Conservation (phyloP, 768 basidiomycete genomes). For the Suillus cothurnatus region DNA sequence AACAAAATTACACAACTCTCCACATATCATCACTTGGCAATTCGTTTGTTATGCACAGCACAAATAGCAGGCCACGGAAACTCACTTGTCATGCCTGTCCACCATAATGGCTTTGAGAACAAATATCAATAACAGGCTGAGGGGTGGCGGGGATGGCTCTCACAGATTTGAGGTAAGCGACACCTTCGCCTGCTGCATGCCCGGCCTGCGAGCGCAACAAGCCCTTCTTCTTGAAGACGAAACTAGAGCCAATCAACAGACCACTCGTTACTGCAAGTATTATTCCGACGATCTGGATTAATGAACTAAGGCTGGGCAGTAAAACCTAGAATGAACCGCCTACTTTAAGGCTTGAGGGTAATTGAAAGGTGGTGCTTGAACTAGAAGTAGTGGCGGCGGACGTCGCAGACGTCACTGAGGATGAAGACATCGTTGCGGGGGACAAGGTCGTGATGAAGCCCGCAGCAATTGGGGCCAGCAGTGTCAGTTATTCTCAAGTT, state of each 20-base stretch:
- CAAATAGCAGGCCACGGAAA: conserved; percentile 13
- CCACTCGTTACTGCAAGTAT: conserved; percentile 79
- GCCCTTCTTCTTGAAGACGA: conserved; percentile 99
- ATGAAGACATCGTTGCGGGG: conserved; percentile 31
- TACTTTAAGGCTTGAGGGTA: conserved; percentile 56
- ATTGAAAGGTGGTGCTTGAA: conserved; percentile 35
- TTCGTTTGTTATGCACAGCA: background rate
- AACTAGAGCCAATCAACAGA: conserved; percentile 86
- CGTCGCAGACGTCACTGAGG: conserved; percentile 11
- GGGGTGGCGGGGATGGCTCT: conserved; percentile 26
- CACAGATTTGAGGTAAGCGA: conserved; percentile 93
- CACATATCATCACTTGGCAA: conserved; percentile 82
- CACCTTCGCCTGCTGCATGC: conserved; percentile 79
- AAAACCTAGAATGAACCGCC: conserved; percentile 5
- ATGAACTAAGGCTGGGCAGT: background rate
- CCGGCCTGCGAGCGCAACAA: conserved; percentile 81
- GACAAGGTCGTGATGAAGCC: conserved; percentile 26
- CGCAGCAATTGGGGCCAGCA: conserved; percentile 10
- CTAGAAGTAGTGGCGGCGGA: conserved; percentile 44
- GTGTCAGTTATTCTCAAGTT: conserved; percentile 14
- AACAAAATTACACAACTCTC: conserved; percentile 85
- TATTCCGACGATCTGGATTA: conserved; percentile 69
- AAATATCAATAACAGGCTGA: conserved; percentile 13
- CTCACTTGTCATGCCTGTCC: conserved; percentile 88
- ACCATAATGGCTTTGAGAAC: conserved; percentile 76